Base-by-base conservation (phyloP, 1,139 yeast species). In the Yamadazyma songkhlaensis region DNA sequence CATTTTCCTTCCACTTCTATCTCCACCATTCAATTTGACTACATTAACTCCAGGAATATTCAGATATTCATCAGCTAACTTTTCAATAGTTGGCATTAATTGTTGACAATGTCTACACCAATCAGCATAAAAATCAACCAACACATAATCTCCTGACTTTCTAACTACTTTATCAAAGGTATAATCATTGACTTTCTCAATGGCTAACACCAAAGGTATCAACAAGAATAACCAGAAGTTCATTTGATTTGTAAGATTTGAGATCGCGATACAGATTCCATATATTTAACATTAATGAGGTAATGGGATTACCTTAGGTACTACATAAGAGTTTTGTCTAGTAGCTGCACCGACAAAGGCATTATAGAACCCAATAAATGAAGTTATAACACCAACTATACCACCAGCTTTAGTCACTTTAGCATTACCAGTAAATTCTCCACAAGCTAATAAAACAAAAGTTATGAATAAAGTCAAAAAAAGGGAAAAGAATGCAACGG, bases 101-200 rank as follows among this genome's bases (percentile, higher is more conserved):
- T 67, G 72, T 59, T 79, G 77, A 62, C 94, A 85, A 62, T 85
- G 90, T 35, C 85, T 74, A 54, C 95, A 85, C 95, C 94, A 85
- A 38, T 77, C 78, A 27, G 92, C 87, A 51, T 83, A 84, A 53
- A 84, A 83, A 43, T 85, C 86, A 35, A 85, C 85, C 43, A 85
- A 68, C 0, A 87, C 72, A 43, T 75, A 79, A 48, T 82, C 78
- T 7, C 79, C 82, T 1, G 82, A 70, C 13, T 70, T 63, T 36
- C 73, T 57, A 10, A 81, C 83, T 26, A 76, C 57, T 15, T 68
- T 72, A 34, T 78, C 77, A 53, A 85, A 79, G 43, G 70, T 74
- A 37, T 68, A 62, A 47, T 71, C 77, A 42, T 58, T 62, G 22
- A 65, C 65, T 44, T 57, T 59, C 14, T 47, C 51, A 22, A 48